Evolutionary conservation across 129 eudicot species (phyloP), one percentile per base, ranked within the genome.

Genomic region (Lactuca sativa): DNA sequence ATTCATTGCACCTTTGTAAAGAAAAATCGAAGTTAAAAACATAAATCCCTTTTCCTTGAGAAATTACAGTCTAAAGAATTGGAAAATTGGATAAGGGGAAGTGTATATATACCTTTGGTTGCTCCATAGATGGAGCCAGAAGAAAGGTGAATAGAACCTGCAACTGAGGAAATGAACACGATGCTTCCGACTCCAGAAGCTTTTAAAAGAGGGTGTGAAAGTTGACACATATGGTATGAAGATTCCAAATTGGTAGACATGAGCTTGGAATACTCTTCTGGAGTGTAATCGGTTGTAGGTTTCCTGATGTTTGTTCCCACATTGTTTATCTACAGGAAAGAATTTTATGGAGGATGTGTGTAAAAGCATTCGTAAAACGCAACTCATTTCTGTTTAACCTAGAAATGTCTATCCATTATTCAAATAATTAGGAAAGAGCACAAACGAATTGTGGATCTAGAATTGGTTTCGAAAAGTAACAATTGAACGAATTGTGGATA

Each of bases 1-100:
- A 84, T 91, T 88, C 7, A 91, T 84, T 30, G 97, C 97, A 75
- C 88, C 97, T 91, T 77, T 43, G 49, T 6, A 9, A 14, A 48
- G 59, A 33, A 64, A 9, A 30, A 67, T 3, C 5, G 4, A 36
- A 41, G 40, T 37, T 49, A 59, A 34, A 25, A 25, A 25, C 3
- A 1, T 10, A 1, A 14, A 58, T 7, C 30, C 30, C 7, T n/a
- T 43, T 57, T 14, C 48, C 13, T 6, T 25, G 7, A 40, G 12
- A 44, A 25, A 25, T 25, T 25, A 0, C 1, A 25, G 44, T 7
- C 44, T 7, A 0, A 2, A 5, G 11, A 40, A 6, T 2, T 0
- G 8, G 9, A 40, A 40, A 7, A 5, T 2, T 5, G 30, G 30
- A 2, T 0, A 2, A 40, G 9, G 9, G 2, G 0, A 40, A 40